Evolutionary conservation across 176 grass and related monocot species (phyloP), one percentile per base, ranked within the genome.

Genomic region (Avena sativa): DNA sequence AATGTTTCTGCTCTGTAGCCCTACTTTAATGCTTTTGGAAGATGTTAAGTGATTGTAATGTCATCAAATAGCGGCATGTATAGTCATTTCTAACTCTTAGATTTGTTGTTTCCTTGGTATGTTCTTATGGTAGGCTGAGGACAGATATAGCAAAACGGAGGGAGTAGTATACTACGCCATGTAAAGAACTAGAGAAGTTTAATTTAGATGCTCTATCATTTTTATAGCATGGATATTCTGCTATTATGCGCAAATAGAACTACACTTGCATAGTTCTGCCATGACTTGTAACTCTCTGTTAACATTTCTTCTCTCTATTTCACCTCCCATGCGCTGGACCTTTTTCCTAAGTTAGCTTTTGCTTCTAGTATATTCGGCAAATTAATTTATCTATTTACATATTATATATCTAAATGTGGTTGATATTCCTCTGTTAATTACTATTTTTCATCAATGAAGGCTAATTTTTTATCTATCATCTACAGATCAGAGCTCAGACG

Each of bases 401-500:
- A 36, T 88, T 83, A 52, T 79, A 19, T 21, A 71, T 71, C 47
- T 46, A 74, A 16, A 49, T 53, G 30, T 40, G 40, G 32, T 77
- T 25, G 20, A 61, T 80, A 47, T 71, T 84, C 62, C 43, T 6
- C 25, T 30, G n/a, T 20, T 28, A 82, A 74, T 63, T 44, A 79
- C 61, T 21, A 85, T 46, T 73, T 44, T 30, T 46, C 83, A 52
- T 74, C 57, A 32, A 21, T 49, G 8, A 38, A 56, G 4, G 44
- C n/a, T 75, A 57, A 28, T 40, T 86, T 48, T 46, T 76, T 57
- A 81, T 74, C 11, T 85, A 36, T 55, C 49, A 17, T 86, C 63
- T 88, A 79, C 86, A 93, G 91, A 68, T 93, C 89, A 16, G 87
- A 87, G 51, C 91, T 97, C 85, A 85, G 84, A 53, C 66, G 92